These are phyloP conservation scores for Pseudogymnoascus sp. DNA, from an alignment of 2,329 filamentous ascomycete species.

Conservation along the genomic window DNA sequence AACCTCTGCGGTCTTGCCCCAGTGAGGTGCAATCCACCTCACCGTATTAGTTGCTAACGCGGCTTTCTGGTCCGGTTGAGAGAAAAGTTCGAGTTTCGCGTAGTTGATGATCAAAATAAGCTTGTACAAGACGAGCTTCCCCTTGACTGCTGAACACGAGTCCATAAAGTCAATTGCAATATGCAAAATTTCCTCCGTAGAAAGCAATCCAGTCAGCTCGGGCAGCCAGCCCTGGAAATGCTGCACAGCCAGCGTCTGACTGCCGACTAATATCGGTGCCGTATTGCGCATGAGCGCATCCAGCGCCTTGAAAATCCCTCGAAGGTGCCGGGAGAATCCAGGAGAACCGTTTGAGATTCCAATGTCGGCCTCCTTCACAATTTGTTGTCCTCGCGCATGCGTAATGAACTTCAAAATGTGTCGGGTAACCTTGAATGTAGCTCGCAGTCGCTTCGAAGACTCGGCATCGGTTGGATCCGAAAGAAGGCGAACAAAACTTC, in stretches of 20 bases:
- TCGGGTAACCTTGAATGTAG: slow-evolving; percentile 89
- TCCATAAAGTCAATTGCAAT: slow-evolving; percentile 92
- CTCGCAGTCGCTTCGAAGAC: slow-evolving; percentile 74
- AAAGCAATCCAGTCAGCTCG: slow-evolving; percentile 70
- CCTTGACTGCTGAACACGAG: slow-evolving; percentile 77
- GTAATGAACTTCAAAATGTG: slow-evolving; percentile 94
- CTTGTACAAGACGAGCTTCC: slow-evolving; percentile 87
- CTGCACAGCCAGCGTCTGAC: slow-evolving; percentile 89
- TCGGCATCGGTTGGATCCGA: slow-evolving; percentile 77
- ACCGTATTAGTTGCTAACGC: slow-evolving; percentile 75
- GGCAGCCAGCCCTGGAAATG: slow-evolving; percentile 98
- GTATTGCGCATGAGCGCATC: slow-evolving; percentile 84
- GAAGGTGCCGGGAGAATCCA: slow-evolving; percentile 73
- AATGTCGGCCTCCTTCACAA: slow-evolving; percentile 79
- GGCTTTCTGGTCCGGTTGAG: slow-evolving; percentile 65
- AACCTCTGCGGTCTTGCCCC: slow-evolving; percentile 68
- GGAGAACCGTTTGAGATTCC: slow-evolving; percentile 70
- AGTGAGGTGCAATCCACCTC: slow-evolving; percentile 87
- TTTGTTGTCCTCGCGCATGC: slow-evolving; percentile 78
- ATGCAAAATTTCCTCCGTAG: slow-evolving; percentile 77
- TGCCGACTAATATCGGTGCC: slow-evolving; percentile 80
- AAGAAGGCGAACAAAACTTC: slow-evolving; percentile 78
- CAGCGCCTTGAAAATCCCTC: slow-evolving; percentile 81
- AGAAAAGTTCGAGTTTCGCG: slow-evolving; percentile 73
- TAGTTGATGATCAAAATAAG: slow-evolving; percentile 90